Conservation (phyloP, 805 yeast species). For the Isabelozyma heimii region DNA sequence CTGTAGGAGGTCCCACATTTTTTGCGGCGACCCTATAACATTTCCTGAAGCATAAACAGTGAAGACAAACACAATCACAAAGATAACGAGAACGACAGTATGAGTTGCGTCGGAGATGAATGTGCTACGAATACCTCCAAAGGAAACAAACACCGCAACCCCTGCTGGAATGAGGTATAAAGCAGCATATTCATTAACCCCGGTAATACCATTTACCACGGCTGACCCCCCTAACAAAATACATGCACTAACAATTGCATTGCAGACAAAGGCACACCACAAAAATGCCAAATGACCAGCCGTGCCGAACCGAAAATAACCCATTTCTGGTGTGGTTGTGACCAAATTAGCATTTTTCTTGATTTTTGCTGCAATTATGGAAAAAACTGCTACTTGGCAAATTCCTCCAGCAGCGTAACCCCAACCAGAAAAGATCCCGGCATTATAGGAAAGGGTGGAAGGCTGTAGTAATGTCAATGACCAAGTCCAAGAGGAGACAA, state of each 20-base stretch:
- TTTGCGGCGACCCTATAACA: conserved; percentile 76
- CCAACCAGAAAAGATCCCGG: too few relatives aligned
- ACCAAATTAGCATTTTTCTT: conserved; percentile 32
- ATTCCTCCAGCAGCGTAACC: too few relatives aligned
- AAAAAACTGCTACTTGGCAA: conserved; percentile 31
- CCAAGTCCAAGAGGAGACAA: too few relatives aligned
- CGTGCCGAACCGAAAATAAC: too few relatives aligned
- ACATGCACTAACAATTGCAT: background rate
- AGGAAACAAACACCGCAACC: conserved; percentile 45
- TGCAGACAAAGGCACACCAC: too few relatives aligned
- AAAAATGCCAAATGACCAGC: too few relatives aligned
- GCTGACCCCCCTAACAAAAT: conserved; percentile 59
- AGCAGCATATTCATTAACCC: conserved; percentile 75
- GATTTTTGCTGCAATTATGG: conserved; percentile 30
- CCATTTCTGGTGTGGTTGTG: conserved; percentile 27
- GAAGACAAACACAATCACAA: conserved; percentile 79
- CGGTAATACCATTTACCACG: conserved; percentile 75
- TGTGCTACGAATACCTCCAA: conserved; percentile 47
- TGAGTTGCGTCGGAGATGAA: conserved; percentile 45
- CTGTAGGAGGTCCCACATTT: conserved; percentile 73
- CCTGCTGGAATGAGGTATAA: conserved; percentile 83
- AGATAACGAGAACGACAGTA: conserved; percentile 61
- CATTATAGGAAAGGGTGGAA: too few relatives aligned
- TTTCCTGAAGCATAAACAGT: conserved; percentile 70
- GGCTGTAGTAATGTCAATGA: too few relatives aligned